These are phyloP conservation scores for Lachancea cidri DNA, from an alignment of 805 yeast species.

Conservation along the genomic window DNA sequence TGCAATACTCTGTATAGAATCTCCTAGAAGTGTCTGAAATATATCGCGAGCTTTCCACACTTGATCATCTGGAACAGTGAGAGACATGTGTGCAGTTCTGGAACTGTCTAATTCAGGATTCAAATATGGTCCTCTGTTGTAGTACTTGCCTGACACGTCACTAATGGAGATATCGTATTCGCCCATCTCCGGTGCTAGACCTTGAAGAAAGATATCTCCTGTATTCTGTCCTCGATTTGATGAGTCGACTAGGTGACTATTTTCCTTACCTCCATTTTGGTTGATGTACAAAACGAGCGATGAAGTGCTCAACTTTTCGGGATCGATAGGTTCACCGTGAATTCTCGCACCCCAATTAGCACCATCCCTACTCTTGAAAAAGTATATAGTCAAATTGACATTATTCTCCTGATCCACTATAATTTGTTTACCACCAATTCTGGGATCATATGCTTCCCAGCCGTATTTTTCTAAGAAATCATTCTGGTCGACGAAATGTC, in stretches of 20 bases:
- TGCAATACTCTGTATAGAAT: slow-evolving; percentile 49
- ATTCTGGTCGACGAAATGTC: slow-evolving; percentile 72
- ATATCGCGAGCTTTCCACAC: slow-evolving; percentile 78
- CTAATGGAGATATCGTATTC: slow-evolving; percentile 55
- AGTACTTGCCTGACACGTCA: slow-evolving; percentile 42
- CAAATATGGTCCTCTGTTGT: slow-evolving; percentile 24
- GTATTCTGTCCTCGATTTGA: background rate
- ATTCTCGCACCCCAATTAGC: slow-evolving; percentile 79
- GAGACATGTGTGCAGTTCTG: slow-evolving; percentile 58
- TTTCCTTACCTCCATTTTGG: slow-evolving; percentile 48
- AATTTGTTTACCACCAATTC: slow-evolving; percentile 77
- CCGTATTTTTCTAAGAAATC: slow-evolving; percentile 71
- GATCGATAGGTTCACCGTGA: slow-evolving; percentile 54
- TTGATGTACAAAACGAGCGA: slow-evolving; percentile 77
- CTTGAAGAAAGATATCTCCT: slow-evolving; percentile 33
- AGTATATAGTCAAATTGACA: slow-evolving; percentile 60
- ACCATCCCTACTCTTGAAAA: slow-evolving; percentile 66
- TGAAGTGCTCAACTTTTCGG: slow-evolving; percentile 44
- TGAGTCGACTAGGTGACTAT: slow-evolving; percentile 13
- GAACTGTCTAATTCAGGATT: slow-evolving; percentile 50
- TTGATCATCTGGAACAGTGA: slow-evolving; percentile 64
- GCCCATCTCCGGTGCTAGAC: slow-evolving; percentile 61
- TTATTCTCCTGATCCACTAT: slow-evolving; percentile 63
- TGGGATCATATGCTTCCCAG: slow-evolving; percentile 85
- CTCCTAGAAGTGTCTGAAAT: slow-evolving; percentile 62